Conservation (phyloP, 2,329 filamentous ascomycete genomes). For the Calonectria leucothoes region DNA sequence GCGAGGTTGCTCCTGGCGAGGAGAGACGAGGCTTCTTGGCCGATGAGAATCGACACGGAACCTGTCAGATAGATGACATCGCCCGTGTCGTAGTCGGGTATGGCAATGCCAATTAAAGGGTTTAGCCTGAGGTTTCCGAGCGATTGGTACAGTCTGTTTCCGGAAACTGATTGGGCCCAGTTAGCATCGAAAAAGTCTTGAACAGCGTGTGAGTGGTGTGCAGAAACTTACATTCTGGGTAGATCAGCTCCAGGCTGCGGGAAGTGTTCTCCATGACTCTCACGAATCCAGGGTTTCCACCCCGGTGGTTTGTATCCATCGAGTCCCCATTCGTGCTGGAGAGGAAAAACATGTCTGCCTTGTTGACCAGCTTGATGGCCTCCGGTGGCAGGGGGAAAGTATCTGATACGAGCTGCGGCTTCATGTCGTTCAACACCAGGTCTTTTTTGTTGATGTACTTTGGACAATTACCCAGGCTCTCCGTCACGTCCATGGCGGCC, state of each 20-base stretch:
- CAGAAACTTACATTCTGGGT: slow-evolving; percentile 73
- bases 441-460: slow-evolving; percentile 86
- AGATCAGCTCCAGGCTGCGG: slow-evolving; percentile 66
- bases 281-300: slow-evolving; percentile 80
- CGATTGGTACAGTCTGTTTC: slow-evolving; percentile 86
- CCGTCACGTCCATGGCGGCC: slow-evolving; percentile 76
- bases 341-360: slow-evolving; percentile 83
- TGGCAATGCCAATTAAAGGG: slow-evolving; percentile 74
- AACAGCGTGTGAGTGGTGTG: background rate
- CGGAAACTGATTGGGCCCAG: slow-evolving; percentile 65
- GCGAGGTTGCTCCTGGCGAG: slow-evolving; percentile 79
- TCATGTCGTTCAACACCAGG: slow-evolving; percentile 60
- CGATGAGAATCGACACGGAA: slow-evolving; percentile 72
- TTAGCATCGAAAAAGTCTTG: slow-evolving; percentile 24
- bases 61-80: slow-evolving; percentile 82
- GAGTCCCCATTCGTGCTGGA: slow-evolving; percentile 72
- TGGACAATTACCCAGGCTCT: slow-evolving; percentile 84
- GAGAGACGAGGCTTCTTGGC: slow-evolving; percentile 68
- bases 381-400: slow-evolving; percentile 59
- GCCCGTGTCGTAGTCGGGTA: slow-evolving; percentile 80
- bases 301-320: slow-evolving; percentile 89
- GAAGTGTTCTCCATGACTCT: slow-evolving; percentile 71
- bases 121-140: slow-evolving; percentile 80
- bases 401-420: slow-evolving; percentile 61
- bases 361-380: slow-evolving; percentile 69